Evolutionary conservation across 2,329 filamentous ascomycete species (phyloP).

Genomic region (Fusarium hainanense): DNA sequence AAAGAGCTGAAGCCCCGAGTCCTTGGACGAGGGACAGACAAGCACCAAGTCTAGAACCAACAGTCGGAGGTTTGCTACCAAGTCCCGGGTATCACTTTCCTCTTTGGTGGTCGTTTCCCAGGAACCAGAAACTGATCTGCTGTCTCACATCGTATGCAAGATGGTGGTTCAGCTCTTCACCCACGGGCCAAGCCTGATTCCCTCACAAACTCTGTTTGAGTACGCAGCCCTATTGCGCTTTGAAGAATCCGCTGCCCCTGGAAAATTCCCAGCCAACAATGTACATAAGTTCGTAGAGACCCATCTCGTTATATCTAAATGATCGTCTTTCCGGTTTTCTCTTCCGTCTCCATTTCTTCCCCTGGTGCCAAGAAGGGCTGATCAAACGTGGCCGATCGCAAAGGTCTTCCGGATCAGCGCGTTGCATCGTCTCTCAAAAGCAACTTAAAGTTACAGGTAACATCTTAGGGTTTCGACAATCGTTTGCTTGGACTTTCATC

Average conservation of each 20-base stretch:
- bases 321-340: neutral
- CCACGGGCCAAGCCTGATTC: conserved; percentile 7
- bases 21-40: conserved; percentile 4
- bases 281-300: conserved; percentile 20
- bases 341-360: neutral
- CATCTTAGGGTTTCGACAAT: neutral
- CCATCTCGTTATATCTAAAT: neutral
- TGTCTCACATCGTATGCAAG: neutral
- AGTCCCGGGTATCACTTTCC: conserved; percentile 13
- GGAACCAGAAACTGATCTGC: conserved; percentile 8
- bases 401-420: conserved; percentile 12
- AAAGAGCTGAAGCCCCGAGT: conserved; percentile 18
- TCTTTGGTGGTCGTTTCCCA: conserved; percentile 6
- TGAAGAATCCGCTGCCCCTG: conserved; percentile 17
- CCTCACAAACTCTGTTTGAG: conserved; percentile 20
- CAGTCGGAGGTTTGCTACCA: neutral
- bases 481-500: neutral
- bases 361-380: conserved; percentile 7
- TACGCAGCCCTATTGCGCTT: neutral
- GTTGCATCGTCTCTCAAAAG: conserved; percentile 6
- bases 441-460: neutral
- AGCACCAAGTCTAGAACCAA: conserved; percentile 10
- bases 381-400: conserved; percentile 14
- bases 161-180: conserved; percentile 31
- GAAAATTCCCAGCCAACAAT: neutral